Evolutionary conservation across 2,329 filamentous ascomycete species (phyloP).

Genomic region (Lasiodiplodia citricola): DNA sequence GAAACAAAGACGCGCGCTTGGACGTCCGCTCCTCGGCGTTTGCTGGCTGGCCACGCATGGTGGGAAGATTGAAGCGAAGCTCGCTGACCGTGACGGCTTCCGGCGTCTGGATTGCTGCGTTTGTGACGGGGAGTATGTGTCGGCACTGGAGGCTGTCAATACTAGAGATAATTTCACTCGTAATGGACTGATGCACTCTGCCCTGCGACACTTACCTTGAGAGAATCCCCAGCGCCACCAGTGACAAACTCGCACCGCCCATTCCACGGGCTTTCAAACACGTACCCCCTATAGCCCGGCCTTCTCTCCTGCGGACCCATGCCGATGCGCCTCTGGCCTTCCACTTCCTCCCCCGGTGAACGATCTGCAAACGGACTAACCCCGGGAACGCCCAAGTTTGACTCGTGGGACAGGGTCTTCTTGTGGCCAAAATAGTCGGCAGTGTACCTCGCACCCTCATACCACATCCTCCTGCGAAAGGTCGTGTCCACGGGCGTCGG

Average conservation of each 20-base stretch:
- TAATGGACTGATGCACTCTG: not conserved
- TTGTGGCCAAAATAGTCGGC: constrained; percentile 49
- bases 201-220: constrained; percentile 53
- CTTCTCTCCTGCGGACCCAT: constrained; percentile 47
- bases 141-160: constrained; percentile 58
- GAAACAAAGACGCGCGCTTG: constrained; percentile 44
- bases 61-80: constrained; percentile 81
- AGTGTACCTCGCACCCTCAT: constrained; percentile 51
- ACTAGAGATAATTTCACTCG: not conserved
- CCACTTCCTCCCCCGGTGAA: constrained; percentile 9
- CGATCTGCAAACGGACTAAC: not conserved
- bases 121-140: constrained; percentile 65
- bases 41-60: constrained; percentile 36
- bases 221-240: constrained; percentile 72
- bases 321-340: not conserved
- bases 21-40: constrained; percentile 37
- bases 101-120: constrained; percentile 37
- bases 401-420: constrained; percentile 41
- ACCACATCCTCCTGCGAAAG: constrained; percentile 54
- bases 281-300: constrained; percentile 68
- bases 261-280: constrained; percentile 85
- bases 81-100: constrained; percentile 70
- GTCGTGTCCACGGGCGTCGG: constrained; percentile 30
- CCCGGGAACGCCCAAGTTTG: constrained; percentile 49
- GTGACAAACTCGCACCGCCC: constrained; percentile 86